Evolutionary conservation across 176 grass and related monocot genomes (phyloP), one percentile per base, ranked within the genome.

Genomic region (Cenchrus fungigraminus): DNA sequence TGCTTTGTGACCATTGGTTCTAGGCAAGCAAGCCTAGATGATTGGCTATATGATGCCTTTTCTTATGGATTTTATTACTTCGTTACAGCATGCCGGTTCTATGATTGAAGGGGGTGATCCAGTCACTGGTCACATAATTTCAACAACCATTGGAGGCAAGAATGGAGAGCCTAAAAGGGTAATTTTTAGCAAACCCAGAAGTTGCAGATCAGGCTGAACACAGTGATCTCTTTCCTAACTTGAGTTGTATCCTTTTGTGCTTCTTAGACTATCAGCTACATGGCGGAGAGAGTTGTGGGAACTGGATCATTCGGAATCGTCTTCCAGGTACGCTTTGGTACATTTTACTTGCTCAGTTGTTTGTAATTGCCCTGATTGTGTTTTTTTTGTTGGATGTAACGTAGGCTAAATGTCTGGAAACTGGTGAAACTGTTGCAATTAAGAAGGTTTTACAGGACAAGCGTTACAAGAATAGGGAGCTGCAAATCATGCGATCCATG

Each of bases 401-500:
- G 14, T 58, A 98, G 95, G 95, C 95, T 51, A 98, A 92, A 85
- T 98, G 93, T 82, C 88, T 98, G 87, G 95, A 98, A 76, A 97
- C 92, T 49, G 91, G 95, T 50, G 92, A 97, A 61, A 92, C 91
- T 11, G 91, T 97, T 25, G 95, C 92, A 2, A 97, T 98, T 73
- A 98, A 98, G 68, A 98, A 98, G 80, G 95, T 98, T 82, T 88
- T 98, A 65, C 95, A 98, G 71, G 95, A 98, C 83, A 95, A 86
- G 79, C 79, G 91, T 43, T 98, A 95, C 87, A 98, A 98, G 87
- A 98, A 98, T 59, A 92, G 95, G 73, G 95, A 98, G 70, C 76
- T 98, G 79, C 93, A 95, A 54, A 88, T 98, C 79, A 98, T 98
- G 95, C 82, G 93, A 40, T 87, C 93, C 6, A 95, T 98, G 93